Base-by-base conservation (phyloP, 179 eudicot species). In the Vitellaria paradoxa region DNA sequence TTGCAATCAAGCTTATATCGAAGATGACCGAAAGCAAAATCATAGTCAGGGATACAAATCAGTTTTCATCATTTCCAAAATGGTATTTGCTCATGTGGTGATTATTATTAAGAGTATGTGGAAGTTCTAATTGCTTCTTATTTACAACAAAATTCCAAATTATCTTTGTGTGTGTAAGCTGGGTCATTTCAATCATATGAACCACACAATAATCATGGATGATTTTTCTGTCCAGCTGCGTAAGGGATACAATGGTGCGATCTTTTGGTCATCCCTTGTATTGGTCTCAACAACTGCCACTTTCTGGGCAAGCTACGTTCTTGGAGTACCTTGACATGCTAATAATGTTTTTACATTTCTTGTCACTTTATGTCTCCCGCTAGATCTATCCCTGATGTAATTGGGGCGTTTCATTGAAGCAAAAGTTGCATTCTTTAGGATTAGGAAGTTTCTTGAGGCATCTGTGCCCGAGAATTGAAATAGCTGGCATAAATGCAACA, bases 51-150 rank as follows among this genome's bases (percentile, higher is more conserved):
- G 98, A 94, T 81, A 87, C 92, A 21, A 89, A 92, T 79, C 88
- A 2, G 96, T 94, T 94, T 88, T 79, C 98, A 94, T 82, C 91
- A 86, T 62, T 92, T 92, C 78, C 82, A 76, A 70, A 70, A 86
- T 30, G 98, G 98, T 9, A 69, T 77, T 77, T 93, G 98, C 82
- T 92, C 97, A 0, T 94, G 98, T 79, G 87, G 90, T 74, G 98
- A 92, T 83, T 92, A 92, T 74, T 94, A 97, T 97, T 94, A 82
- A 92, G 47, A 14, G 40, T 17, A 18, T 7, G 49, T 5, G 14
- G 62, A 45, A 40, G 42, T 7, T 7, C 55, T 45, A 15, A 65
- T 26, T 26, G 61, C 73, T 50, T n/a, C 73, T 68, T 13, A 30
- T 30, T 30, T 30, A 1, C 37, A 2, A 30, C 37, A 30, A 30